phyloP scores from a whole-genome alignment of 2,329 filamentous ascomycete genomes.

The Aspergillus costaricaensis region DNA sequence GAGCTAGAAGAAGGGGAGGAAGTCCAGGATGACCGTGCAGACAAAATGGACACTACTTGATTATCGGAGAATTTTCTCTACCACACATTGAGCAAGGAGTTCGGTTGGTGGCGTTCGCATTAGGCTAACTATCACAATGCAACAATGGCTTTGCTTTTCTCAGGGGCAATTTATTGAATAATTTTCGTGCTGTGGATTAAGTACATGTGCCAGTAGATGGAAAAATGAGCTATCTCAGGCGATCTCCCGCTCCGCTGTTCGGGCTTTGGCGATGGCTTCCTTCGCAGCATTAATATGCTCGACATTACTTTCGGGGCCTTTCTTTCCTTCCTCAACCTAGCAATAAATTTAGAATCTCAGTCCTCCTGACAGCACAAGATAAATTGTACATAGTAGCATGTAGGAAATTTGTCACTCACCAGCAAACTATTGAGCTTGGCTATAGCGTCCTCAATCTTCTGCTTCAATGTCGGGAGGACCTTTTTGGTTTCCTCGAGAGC shows the following conservation, averaged over 20 bases:
- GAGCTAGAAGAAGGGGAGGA: conserved; percentile 54
- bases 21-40: conserved; percentile 50
- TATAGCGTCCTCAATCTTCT: conserved; percentile 71
- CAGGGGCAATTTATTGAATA: conserved; percentile 1
- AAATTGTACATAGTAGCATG: not conserved
- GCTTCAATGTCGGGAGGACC: conserved; percentile 71
- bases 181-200: not conserved
- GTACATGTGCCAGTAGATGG: not conserved
- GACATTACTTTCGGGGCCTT: conserved; percentile 43
- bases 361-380: not conserved
- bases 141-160: conserved; percentile 19
- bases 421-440: conserved; percentile 74
- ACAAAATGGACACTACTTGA: conserved; percentile 67
- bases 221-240: conserved; percentile 27
- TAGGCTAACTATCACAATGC: conserved; percentile 20
- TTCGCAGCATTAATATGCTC: conserved; percentile 45
- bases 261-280: conserved; percentile 44
- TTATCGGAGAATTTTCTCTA: conserved; percentile 13
- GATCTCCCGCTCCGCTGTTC: conserved; percentile 42
- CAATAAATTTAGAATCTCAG: not conserved
- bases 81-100: conserved; percentile 33
- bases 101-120: conserved; percentile 27
- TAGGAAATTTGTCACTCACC: conserved; percentile 52
- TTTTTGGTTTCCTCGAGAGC: conserved; percentile 86
- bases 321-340: conserved; percentile 43